Base-by-base conservation (phyloP, 768 basidiomycete genomes). In the Tylopilus vinaceipallidus region DNA sequence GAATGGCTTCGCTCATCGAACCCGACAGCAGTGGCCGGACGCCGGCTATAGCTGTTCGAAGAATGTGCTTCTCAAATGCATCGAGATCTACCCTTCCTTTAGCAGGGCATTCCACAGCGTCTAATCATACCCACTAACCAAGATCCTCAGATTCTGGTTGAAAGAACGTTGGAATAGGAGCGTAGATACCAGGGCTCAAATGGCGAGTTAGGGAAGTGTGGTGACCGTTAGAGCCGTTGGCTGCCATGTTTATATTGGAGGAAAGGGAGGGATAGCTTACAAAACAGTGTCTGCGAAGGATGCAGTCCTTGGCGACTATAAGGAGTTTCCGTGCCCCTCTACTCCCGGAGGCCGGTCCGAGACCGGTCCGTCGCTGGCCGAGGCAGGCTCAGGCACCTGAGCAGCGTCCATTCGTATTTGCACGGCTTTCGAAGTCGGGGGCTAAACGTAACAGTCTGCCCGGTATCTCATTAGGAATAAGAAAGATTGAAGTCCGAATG, bases 111-210 rank as follows among this genome's bases (percentile, higher is more conserved):
- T 47, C 29, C 17, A 56, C 48, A 33, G 26, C 36, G 3, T 40
- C 40, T 3, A 16, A 42, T 12, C 17, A 39, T 53, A 29, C 29
- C 42, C 29, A 73, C 81, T 63, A 60, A 90, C 91, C 92, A 47
- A 95, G 79, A 57, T 94, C 91, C 68, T 95, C 89, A 35, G 83
- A 79, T 30, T 75, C 78, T 1, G 76, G 74, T 17, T 83, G 66
- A 75, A 91, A 94, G 74, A 95, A 95, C 14, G 91, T 82, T 27
- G 86, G 90, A 59, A 95, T 81, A 27, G 94, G 94, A 10, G 88
- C 86, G 69, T 79, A 94, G 49, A 95, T 80, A 37, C 93, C 91
- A 20, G 89, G 67, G 47, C 73, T 79, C 56, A 95, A 73, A 16
- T 79, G 77, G 47, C 88, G 84, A 49, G 71, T 63, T 37, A 70